Percentiles rank a stretch among this genome's conserved stretches.
Evolutionary conservation across 2,329 filamentous ascomycete genomes (phyloP).

Genomic region (Furcasterigmium furcatum): DNA sequence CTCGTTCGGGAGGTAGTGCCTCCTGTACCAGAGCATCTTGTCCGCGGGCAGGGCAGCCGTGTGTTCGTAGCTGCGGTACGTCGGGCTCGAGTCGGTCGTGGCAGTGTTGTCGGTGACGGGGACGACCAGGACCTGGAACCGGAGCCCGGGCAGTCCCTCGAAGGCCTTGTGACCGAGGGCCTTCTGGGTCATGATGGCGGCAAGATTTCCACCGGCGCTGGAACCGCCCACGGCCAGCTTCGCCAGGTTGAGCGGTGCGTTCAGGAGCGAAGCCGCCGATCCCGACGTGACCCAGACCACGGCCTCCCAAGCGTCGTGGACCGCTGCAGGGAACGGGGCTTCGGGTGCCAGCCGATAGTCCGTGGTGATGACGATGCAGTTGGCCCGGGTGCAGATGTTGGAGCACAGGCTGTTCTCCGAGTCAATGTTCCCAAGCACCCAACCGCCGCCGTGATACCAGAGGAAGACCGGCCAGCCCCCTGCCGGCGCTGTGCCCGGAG

Average conservation of each 20-base stretch:
- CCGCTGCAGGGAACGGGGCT: constrained; percentile 27
- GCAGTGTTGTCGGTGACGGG: constrained; percentile 12
- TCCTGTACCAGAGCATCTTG: constrained; percentile 12
- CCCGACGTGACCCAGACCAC: constrained; percentile 37
- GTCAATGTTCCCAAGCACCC: constrained; percentile 46
- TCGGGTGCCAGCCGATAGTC: constrained; percentile 42
- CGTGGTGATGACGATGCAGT: constrained; percentile 23
- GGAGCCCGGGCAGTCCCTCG: not conserved
- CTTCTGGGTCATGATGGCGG: constrained; percentile 10
- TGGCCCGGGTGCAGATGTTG: constrained; percentile 31
- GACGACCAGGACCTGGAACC: constrained; percentile 6
- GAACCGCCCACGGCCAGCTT: constrained; percentile 28
- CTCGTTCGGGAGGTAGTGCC: constrained; percentile 2
- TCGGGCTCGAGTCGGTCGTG: not conserved
- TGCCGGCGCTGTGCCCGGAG: constrained; percentile 27
- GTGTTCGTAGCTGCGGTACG: constrained; percentile 5
- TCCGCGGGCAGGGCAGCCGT: constrained; percentile 7
- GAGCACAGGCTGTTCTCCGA: constrained; percentile 46
- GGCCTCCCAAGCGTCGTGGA: constrained; percentile 40
- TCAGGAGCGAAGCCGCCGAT: too few species aligned
- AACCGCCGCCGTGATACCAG: constrained; percentile 48
- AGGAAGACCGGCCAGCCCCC: constrained; percentile 44
- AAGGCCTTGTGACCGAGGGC: constrained; percentile 4
- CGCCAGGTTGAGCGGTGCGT: constrained; percentile 24
- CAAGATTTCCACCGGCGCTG: constrained; percentile 12